Percentiles rank a stretch among this genome's conserved stretches.
Conservation (phyloP, 768 basidiomycete genomes). For the Suillus placidus region DNA sequence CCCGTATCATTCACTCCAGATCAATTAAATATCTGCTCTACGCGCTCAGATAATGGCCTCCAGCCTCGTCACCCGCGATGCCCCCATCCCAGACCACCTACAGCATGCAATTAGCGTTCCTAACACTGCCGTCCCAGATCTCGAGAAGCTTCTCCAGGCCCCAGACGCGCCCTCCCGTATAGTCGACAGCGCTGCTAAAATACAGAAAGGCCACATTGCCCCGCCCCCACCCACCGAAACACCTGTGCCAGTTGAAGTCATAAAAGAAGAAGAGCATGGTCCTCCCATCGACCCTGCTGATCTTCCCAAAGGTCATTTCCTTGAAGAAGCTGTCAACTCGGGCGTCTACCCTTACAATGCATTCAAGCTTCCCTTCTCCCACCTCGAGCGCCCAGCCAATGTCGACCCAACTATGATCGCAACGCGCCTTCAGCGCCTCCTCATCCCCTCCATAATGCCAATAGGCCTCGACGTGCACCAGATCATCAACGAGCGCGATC, state of each 20-base stretch:
- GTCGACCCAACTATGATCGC: constrained; percentile 64
- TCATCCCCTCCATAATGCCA: constrained; percentile 91
- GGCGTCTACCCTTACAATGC: constrained; percentile 93
- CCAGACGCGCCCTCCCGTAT: no score
- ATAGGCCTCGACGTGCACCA: constrained; percentile 90
- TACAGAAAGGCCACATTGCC: no score
- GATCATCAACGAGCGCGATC: constrained; percentile 88
- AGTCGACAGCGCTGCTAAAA: no score
- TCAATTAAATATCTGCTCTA: no score
- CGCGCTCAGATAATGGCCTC: no score
- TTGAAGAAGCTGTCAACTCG: constrained; percentile 80
- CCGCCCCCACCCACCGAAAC: no score
- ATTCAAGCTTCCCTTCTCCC: constrained; percentile 80
- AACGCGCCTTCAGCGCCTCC: constrained; percentile 74
- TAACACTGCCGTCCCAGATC: no score
- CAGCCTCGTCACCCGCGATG: no score
- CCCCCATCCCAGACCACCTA: no score
- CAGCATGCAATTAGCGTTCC: no score
- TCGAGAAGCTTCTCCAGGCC: no score
- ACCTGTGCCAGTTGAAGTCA: constrained; percentile 23
- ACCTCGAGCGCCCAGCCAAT: constrained; percentile 67
- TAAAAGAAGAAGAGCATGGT: constrained; percentile 61
- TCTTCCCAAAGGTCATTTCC: constrained; percentile 70
- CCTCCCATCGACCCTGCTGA: constrained; percentile 54
- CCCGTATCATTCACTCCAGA: no score